Percentiles rank a stretch among this genome's conserved stretches.
These are phyloP conservation scores for Backusella circina DNA, from an alignment of 192 early-diverging fungal genomes.

Conservation along the genomic window DNA sequence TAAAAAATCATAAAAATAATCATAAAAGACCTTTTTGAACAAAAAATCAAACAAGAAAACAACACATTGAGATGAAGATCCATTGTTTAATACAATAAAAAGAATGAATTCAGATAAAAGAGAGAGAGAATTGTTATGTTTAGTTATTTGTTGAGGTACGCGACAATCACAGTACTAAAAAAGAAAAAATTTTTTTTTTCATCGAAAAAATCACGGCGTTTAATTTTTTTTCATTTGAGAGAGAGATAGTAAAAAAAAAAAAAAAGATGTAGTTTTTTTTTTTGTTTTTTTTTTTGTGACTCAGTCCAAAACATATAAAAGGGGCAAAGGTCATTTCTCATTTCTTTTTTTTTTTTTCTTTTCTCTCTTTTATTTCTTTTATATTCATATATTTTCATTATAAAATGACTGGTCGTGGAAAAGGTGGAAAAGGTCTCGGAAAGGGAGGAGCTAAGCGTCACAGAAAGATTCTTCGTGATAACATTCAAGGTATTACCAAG, in stretches of 20 bases:
- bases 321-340: not conserved
- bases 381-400: not conserved
- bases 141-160: not conserved
- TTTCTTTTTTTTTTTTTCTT: not conserved
- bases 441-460: conserved; percentile 99
- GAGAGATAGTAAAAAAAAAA: no score
- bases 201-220: no score
- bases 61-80: not conserved
- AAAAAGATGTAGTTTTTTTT: not conserved
- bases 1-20: not conserved
- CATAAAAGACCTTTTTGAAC: not conserved
- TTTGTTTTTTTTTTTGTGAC: not conserved
- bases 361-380: not conserved
- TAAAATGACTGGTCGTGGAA: conserved; percentile 96
- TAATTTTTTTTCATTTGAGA: not conserved
- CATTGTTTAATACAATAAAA: not conserved
- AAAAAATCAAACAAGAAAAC: not conserved
- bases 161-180: conserved; percentile 2
- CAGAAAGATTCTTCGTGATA: conserved; percentile 99
- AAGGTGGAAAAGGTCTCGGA: conserved; percentile 98
- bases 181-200: not conserved
- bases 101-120: not conserved
- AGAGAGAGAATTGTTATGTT: not conserved
- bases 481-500: conserved; percentile 65
- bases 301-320: not conserved